Conservation (phyloP, 371 early-diverging fungal species). For the Mucor lusitanicus region DNA sequence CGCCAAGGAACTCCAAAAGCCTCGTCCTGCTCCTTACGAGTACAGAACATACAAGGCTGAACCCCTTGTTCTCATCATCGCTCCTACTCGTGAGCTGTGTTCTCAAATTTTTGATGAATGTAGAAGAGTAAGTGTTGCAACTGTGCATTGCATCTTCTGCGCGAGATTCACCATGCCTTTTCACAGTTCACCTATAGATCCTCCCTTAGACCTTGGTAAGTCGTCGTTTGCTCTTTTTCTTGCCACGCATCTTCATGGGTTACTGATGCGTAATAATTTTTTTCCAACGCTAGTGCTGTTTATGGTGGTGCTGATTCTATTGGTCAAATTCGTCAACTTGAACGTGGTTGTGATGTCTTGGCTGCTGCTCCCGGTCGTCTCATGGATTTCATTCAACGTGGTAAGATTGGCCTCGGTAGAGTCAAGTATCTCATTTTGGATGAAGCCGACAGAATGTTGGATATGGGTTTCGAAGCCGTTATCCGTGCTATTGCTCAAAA, state of each 20-base stretch:
- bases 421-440: constrained; percentile 94
- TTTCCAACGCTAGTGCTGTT: constrained; percentile 52
- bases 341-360: constrained; percentile 90
- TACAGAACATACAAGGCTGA: constrained; percentile 30
- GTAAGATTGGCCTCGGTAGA: constrained; percentile 74
- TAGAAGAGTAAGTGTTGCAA: constrained; percentile 31
- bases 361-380: constrained; percentile 98
- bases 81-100: constrained; percentile 51
- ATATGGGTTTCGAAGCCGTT: constrained; percentile 98
- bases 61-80: constrained; percentile 49
- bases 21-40: constrained; percentile 25
- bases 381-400: constrained; percentile 89
- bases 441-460: constrained; percentile 98
- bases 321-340: constrained; percentile 83
- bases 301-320: constrained; percentile 92
- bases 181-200: constrained; percentile 43
- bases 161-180: background rate
- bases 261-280: background rate
- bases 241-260: background rate
- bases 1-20: constrained; percentile 27
- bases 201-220: constrained; percentile 51
- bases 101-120: constrained; percentile 54
- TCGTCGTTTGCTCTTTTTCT: background rate
- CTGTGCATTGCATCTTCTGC: too few species aligned
- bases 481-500: constrained; percentile 90